Base-by-base conservation (phyloP, 495 filamentous ascomycete genomes). In the Trypethelium eluteriae region DNA sequence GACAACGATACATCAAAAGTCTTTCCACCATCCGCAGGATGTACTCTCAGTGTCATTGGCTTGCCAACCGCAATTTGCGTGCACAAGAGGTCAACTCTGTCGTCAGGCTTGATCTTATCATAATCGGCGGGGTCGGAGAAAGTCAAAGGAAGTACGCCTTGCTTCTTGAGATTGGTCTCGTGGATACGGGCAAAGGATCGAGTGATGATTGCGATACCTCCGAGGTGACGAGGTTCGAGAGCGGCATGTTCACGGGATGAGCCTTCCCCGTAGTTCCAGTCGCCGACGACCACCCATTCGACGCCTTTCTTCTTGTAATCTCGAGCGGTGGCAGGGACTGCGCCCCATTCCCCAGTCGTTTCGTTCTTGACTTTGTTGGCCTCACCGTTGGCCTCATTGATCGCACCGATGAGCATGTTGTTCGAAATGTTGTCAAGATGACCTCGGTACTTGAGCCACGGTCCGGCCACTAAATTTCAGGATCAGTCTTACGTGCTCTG, bases 161-260 rank as follows among this genome's bases (percentile, higher is more conserved):
- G 94, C 88, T 98, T 98, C 91, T 98, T 98, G 82, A 98, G 81
- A 85, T 98, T 98, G 82, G 94, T 98, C 84, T 98, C 94, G 85
- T 98, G 94, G 76, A 98, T 98, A 89, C 94, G 95, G 74, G 94
- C 94, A 77, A 98, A 98, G 73, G 85, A 89, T 75, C 90, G 87
- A 77, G 89, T 93, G 79, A 98, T 95, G 85, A 98, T 95, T 72
- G 95, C 94, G 70, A 97, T 85, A 78, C 92, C 94, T 70, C 94
- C 94, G 65, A 98, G 89, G 82, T 98, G 94, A 74, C 94, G 88
- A 75, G 94, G 94, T 84, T 98, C 95, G 49, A 98, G 86, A 74
- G 94, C 94, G 67, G 94, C 94, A 79, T 98, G 94, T 84, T 98
- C 94, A 83, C 94, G 91, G 59, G 94, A 98, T 75, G 85, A 89